These are phyloP conservation scores for Salisapilia sapeloensis DNA, from an alignment of 352 stramenopile genomes.

Conservation along the genomic window DNA sequence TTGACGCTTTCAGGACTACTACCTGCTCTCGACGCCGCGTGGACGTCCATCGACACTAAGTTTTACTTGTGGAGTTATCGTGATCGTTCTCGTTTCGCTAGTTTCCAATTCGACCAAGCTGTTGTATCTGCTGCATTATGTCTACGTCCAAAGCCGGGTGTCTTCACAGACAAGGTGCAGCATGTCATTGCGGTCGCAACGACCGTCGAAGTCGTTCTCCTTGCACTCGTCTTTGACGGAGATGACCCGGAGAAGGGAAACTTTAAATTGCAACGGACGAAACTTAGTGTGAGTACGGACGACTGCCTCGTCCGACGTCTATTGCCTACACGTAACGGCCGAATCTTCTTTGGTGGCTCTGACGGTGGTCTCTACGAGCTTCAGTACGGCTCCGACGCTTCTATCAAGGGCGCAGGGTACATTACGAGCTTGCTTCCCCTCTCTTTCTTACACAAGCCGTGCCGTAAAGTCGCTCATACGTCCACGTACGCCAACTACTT, in stretches of 20 bases:
- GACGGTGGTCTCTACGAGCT: conserved; percentile 93
- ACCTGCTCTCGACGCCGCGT: conserved; percentile 81
- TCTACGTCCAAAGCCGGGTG: conserved; percentile 62
- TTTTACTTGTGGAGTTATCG: conserved; percentile 94
- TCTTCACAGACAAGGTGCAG: conserved; percentile 89
- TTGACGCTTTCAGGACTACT: conserved; percentile 86
- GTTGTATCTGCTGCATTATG: conserved; percentile 86
- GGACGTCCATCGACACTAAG: conserved; percentile 88
- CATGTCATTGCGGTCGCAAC: conserved; percentile 92
- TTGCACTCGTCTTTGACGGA: conserved; percentile 73
- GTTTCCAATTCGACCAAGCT: conserved; percentile 84
- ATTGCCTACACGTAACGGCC: conserved; percentile 59
- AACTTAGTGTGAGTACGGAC: conserved; percentile 87
- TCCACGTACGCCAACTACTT: conserved; percentile 68
- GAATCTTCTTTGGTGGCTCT: conserved; percentile 93
- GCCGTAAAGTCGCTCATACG: conserved; percentile 86
- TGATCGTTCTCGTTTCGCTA: conserved; percentile 54
- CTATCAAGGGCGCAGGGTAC: conserved; percentile 10
- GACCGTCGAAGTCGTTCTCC: conserved; percentile 87
- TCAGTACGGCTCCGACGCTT: conserved; percentile 37
- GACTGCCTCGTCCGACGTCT: conserved; percentile 87
- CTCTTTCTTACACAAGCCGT: conserved; percentile 48
- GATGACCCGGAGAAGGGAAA: conserved; percentile 14
- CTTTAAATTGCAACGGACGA: conserved; percentile 60
- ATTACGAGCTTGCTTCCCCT: conserved; percentile 12